Evolutionary conservation across 2,329 filamentous ascomycete species (phyloP), one percentile per base, ranked within the genome.

Genomic region (Aureobasidium lini): DNA sequence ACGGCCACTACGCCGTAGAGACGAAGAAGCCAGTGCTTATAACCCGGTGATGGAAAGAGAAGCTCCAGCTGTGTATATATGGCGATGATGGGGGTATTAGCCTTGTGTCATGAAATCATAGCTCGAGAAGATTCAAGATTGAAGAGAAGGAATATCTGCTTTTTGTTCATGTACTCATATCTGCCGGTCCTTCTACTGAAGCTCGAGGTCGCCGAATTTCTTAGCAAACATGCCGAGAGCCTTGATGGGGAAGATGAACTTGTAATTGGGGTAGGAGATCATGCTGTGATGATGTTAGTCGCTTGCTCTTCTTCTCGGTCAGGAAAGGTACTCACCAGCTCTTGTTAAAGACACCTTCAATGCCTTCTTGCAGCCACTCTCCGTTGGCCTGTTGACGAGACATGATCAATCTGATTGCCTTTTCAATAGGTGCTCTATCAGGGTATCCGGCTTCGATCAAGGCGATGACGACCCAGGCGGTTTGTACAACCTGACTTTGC

Each of bases 211-310:
- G 0, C 87, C 88, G 64, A 87, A 92, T 63, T 80, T 83, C 66
- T 78, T 81, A 4, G 87, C 84, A 78, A 90, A 99, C 84, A 96
- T 87, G 5, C 94, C 94, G 64, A 99, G 73, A 1, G 94, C 94
- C 76, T 95, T 95, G 71, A 97, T 88, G 1, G 93, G 86, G 74
- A 96, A 99, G 61, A 88, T 89, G 72, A 96, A 94, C 78, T 97
- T 99, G 80, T 99, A 99, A 79, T 99, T 99, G 44, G 93, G 93
- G 70, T 99, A 99, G 0, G 90, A 94, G 65, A 99, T 99, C 90
- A 96, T 97, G 79, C 85, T 86, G 67, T 61, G 69, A 62, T 71
- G 67, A 13, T 47, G 28, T 50, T 18, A 57, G 53, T 34, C 11
- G n/a, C 29, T 23, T 44, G 18, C 16, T 9, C 16, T 31, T 13